Conservation (phyloP, 2,329 filamentous ascomycete species). For the Fusarium sp. region DNA sequence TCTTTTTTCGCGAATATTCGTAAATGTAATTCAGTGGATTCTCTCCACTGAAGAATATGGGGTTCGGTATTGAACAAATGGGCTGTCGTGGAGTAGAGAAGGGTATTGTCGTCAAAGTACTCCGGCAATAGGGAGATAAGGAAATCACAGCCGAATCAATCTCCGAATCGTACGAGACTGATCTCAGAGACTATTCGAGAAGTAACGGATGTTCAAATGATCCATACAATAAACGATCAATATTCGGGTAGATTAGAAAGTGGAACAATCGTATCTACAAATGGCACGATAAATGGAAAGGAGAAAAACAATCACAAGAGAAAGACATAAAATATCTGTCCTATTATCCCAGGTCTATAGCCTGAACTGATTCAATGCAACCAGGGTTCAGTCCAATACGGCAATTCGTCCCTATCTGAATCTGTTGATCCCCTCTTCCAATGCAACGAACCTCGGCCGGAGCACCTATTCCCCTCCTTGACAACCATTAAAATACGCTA, state of each 20-base stretch:
- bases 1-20: constrained; percentile 12
- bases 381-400: background rate
- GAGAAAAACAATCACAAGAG: background rate
- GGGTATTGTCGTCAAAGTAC: no score
- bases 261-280: background rate
- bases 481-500: constrained; percentile 8
- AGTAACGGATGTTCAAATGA: background rate
- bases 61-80: background rate
- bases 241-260: background rate
- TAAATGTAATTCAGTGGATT: constrained; percentile 11
- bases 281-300: background rate
- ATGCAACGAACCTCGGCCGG: constrained; percentile 29
- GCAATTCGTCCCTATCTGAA: background rate
- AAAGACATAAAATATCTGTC: background rate
- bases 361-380: constrained; percentile 12
- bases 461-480: constrained; percentile 13
- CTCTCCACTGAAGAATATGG: constrained; percentile 1
- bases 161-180: background rate
- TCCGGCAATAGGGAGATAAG: background rate
- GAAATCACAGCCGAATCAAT: background rate
- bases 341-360: background rate
- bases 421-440: constrained; percentile 17
- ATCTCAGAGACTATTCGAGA: background rate
- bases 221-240: background rate
- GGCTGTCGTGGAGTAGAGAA: background rate